These are phyloP conservation scores for Priceomyces carsonii DNA, from an alignment of 805 yeast genomes.

Conservation along the genomic window DNA sequence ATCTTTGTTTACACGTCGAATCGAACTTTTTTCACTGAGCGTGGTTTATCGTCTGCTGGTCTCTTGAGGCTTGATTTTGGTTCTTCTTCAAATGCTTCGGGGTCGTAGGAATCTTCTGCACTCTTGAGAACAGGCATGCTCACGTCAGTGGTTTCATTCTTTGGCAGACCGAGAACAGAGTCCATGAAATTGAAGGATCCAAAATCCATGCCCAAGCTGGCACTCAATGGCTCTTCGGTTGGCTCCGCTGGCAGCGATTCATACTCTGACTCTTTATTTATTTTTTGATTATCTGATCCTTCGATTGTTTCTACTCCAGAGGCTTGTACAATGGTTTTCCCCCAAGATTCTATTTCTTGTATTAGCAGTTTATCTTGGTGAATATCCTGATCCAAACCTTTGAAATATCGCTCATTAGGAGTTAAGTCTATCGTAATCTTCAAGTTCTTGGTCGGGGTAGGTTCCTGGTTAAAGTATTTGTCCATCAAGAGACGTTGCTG, in stretches of 20 bases:
- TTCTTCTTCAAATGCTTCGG: constrained; percentile 13
- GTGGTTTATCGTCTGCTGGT: constrained; percentile 12
- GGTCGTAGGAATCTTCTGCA: constrained; percentile 20
- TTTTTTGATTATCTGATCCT: not conserved
- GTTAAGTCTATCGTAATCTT: constrained; percentile 13
- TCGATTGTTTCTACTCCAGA: not conserved
- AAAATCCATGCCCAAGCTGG: constrained; percentile 24
- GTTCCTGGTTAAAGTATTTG: constrained; percentile 3
- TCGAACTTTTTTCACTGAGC: constrained; percentile 31
- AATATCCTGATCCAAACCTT: constrained; percentile 12
- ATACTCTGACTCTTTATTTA: not conserved
- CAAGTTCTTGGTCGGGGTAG: constrained; percentile 6
- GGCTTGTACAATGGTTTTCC: constrained; percentile 17
- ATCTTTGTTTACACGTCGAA: constrained; percentile 18
- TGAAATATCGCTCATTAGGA: constrained; percentile 16
- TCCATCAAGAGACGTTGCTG: constrained; percentile 19
- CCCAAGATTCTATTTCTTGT: constrained; percentile 18
- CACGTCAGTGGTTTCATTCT: constrained; percentile 12
- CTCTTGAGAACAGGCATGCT: constrained; percentile 6
- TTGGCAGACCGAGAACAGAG: constrained; percentile 14
- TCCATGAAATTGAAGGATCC: constrained; percentile 18
- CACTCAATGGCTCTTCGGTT: constrained; percentile 10
- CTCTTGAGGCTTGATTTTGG: constrained; percentile 26
- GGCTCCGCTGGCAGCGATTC: constrained; percentile 1
- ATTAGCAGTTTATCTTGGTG: constrained; percentile 12